Base-by-base conservation (phyloP, 2,329 filamentous ascomycete genomes). In the Plenodomus lindquistii region DNA sequence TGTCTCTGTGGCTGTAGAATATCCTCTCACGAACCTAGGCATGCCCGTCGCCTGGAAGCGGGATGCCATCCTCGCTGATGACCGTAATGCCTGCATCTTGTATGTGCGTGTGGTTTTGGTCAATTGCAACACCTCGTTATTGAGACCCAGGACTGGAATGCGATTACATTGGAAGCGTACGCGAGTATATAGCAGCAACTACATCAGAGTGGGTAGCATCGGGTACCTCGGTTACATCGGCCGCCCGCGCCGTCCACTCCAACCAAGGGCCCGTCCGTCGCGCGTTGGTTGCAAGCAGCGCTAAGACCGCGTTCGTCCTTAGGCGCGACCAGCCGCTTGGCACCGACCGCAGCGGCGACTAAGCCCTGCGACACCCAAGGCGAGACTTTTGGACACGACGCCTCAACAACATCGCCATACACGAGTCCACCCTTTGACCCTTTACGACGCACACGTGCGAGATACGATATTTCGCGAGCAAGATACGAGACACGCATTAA, bases 61-160 rank as follows among this genome's bases (percentile, higher is more conserved):
- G 21, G 82, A 81, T 65, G 82, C 81, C 55, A 83, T 73, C 38
- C 88, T 81, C 69, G 83, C 80, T 65, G 87, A 72, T 60, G 78
- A 80, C 61, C 83, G 80, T 49, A 85, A 71, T 36, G 79, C 67
- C 63, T 81, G 82, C 71, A 74, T 74, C 1, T 16, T 59, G 52
- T 21, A 15, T 42, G 40, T 53, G n/a, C n/a, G n/a, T n/a, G n/a
- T n/a, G n/a, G n/a, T n/a, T 20, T 41, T 20, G 35, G 35, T 37
- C 16, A 17, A 37, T 17, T 37, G 35, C 35, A 15, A 11, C 18
- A 15, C 16, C 9, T 18, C 35, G 4, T 15, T 31, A 24, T 47
- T 20, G 44, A 31, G 40, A 40, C 21, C 19, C 21, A 19, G 17
- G 40, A 41, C 7, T 37, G 39, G 16, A 39, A 19, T 40, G 37